Percentiles rank a stretch among this genome's conserved stretches.
Evolutionary conservation across 2,329 filamentous ascomycete genomes (phyloP).

Genomic region (Ascochyta viciae-villosae): DNA sequence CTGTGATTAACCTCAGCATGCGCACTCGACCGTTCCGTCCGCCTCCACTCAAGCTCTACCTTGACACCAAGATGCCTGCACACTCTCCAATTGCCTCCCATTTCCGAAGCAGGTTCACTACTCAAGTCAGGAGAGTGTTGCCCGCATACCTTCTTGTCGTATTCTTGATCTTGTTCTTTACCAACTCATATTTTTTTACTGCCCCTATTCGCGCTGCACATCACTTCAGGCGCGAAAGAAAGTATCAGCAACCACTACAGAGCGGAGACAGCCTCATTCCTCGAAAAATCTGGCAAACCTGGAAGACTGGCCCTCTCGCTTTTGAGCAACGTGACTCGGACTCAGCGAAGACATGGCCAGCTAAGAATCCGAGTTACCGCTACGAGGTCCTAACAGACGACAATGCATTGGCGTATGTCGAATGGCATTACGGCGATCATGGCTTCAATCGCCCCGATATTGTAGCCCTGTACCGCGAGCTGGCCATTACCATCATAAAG

Average conservation of each 20-base stretch:
- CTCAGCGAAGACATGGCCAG: slow-evolving; percentile 69
- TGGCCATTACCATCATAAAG: slow-evolving; percentile 67
- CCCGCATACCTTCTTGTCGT: slow-evolving; percentile 43
- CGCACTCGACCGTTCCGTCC: slow-evolving; percentile 40
- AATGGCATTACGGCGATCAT: slow-evolving; percentile 69
- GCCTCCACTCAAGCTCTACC: slow-evolving; percentile 43
- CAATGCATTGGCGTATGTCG: slow-evolving; percentile 72
- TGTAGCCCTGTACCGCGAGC: slow-evolving; percentile 36
- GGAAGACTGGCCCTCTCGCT: slow-evolving; percentile 72
- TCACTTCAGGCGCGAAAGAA: slow-evolving; percentile 44
- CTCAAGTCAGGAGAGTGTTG: slow-evolving; percentile 44
- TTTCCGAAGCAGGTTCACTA: slow-evolving; percentile 42
- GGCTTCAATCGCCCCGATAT: slow-evolving; percentile 70
- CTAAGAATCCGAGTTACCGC: slow-evolving; percentile 70
- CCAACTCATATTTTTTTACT: slow-evolving; percentile 44
- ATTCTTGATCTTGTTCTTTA: slow-evolving; percentile 42
- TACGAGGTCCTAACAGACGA: slow-evolving; percentile 75
- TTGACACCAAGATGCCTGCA: slow-evolving; percentile 41
- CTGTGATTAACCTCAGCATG: slow-evolving; percentile 45
- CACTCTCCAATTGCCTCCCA: slow-evolving; percentile 45
- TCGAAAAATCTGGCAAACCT: slow-evolving; percentile 78
- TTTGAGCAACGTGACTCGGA: slow-evolving; percentile 70
- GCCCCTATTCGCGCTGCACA: slow-evolving; percentile 43
- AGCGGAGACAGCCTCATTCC: slow-evolving; percentile 55
- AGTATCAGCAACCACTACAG: slow-evolving; percentile 44